Conservation (phyloP, 257 asterid genomes). For the Eucommia ulmoides region DNA sequence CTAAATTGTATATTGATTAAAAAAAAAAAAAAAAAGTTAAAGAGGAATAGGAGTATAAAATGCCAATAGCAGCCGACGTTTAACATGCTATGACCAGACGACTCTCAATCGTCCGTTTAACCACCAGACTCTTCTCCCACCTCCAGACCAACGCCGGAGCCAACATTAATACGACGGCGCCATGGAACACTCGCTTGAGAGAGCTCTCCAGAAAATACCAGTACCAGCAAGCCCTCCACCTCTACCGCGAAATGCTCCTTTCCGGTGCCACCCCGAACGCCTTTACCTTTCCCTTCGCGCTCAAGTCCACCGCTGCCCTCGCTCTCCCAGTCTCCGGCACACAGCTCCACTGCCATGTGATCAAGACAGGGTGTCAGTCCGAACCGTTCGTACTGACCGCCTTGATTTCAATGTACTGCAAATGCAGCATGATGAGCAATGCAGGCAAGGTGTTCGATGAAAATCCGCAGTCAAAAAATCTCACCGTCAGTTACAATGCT, state of each 20-base stretch:
- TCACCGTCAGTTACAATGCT: conserved; percentile 70
- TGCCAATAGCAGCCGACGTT: not conserved
- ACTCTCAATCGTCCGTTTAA: conserved; percentile 10
- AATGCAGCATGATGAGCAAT: conserved; percentile 15
- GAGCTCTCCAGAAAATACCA: conserved; percentile 57
- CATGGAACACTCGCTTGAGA: conserved; percentile 68
- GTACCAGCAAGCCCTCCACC: conserved; percentile 33
- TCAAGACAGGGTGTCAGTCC: conserved; percentile 54
- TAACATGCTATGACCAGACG: conserved; percentile 25
- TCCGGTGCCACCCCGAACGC: conserved; percentile 59
- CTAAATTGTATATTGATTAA: too few species aligned
- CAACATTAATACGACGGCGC: conserved; percentile 12
- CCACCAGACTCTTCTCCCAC: conserved; percentile 8
- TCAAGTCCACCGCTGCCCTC: conserved; percentile 64
- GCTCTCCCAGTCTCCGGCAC: conserved; percentile 34
- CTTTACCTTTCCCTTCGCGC: conserved; percentile 75
- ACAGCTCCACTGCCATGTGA: conserved; percentile 61
- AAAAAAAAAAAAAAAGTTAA: too few species aligned
- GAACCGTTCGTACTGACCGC: conserved; percentile 87
- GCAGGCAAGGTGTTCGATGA: conserved; percentile 67
- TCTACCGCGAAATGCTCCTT: conserved; percentile 66
- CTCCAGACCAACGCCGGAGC: conserved; percentile 10
- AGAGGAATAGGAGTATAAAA: too few species aligned
- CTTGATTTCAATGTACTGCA: conserved; percentile 43
- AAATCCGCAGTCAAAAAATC: conserved; percentile 33